Conservation (phyloP, 2,329 filamentous ascomycete species). For the Endoconidiophora laricicola region DNA sequence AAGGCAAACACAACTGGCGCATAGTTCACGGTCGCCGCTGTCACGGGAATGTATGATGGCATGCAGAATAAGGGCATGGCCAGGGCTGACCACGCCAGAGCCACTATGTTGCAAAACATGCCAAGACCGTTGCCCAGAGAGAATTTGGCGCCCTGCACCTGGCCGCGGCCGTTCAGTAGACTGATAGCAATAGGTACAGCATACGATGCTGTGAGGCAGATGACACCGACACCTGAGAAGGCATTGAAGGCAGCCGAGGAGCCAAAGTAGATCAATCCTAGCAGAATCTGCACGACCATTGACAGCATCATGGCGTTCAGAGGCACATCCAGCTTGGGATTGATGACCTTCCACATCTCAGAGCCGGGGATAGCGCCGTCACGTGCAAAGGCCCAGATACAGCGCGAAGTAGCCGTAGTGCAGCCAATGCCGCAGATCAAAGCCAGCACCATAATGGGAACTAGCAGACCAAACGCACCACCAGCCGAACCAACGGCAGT, state of each 20-base stretch:
- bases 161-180: conserved; percentile 40
- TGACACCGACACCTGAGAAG: conserved; percentile 54
- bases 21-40: conserved; percentile 49
- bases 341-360: conserved; percentile 42
- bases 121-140: conserved; percentile 43
- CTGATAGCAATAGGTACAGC: conserved; percentile 50
- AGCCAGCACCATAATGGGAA: conserved; percentile 49
- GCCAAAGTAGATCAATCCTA: conserved; percentile 54
- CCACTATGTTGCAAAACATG: conserved; percentile 42
- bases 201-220: conserved; percentile 52
- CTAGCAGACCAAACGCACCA: conserved; percentile 43
- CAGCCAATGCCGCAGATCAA: conserved; percentile 52
- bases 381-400: conserved; percentile 53
- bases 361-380: conserved; percentile 53
- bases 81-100: conserved; percentile 50
- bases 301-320: conserved; percentile 58
- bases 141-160: conserved; percentile 40
- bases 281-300: conserved; percentile 45
- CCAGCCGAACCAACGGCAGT: conserved; percentile 42
- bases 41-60: conserved; percentile 47
- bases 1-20: conserved; percentile 57
- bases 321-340: conserved; percentile 45
- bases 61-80: conserved; percentile 61
- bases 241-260: conserved; percentile 55
- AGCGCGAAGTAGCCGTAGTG: conserved; percentile 51